Conservation (phyloP, 495 filamentous ascomycete species). For the Emericellopsis terricola region DNA sequence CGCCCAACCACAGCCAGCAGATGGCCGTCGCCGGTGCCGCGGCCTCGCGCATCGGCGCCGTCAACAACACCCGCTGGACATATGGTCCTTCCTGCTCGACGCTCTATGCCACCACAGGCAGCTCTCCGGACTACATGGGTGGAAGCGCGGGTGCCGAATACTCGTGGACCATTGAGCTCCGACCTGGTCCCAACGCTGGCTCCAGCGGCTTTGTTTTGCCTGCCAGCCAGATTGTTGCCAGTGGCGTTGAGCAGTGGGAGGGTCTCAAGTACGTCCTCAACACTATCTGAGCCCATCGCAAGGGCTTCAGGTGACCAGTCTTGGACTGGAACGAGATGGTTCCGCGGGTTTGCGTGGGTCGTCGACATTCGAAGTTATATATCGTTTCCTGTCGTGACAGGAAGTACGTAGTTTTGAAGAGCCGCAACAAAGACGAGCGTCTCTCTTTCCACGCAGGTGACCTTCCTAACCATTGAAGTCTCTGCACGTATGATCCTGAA, state of each 20-base stretch:
- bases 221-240: slow-evolving; percentile 33
- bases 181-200: slow-evolving; percentile 22
- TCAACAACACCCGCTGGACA: slow-evolving; percentile 26
- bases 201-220: slow-evolving; percentile 39
- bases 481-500: too few relatives aligned
- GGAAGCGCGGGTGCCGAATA: slow-evolving; percentile 32
- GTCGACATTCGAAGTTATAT: too few relatives aligned
- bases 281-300: too few relatives aligned
- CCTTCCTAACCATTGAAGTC: too few relatives aligned
- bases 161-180: slow-evolving; percentile 36
- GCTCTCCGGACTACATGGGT: slow-evolving; percentile 33
- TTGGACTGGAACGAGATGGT: too few relatives aligned
- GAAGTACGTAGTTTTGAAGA: too few relatives aligned
- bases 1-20: slow-evolving; percentile 29
- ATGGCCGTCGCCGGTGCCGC: slow-evolving; percentile 17
- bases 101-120: slow-evolving; percentile 38
- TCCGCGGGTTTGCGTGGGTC: too few relatives aligned
- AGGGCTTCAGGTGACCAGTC: too few relatives aligned
- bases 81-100: slow-evolving; percentile 39
- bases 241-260: slow-evolving; percentile 31
- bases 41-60: slow-evolving; percentile 23
- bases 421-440: too few relatives aligned
- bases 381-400: too few relatives aligned
- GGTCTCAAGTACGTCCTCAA: too few relatives aligned
- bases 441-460: too few relatives aligned